Conservation (phyloP, 495 filamentous ascomycete genomes). For the Hypoxylon intermedium region DNA sequence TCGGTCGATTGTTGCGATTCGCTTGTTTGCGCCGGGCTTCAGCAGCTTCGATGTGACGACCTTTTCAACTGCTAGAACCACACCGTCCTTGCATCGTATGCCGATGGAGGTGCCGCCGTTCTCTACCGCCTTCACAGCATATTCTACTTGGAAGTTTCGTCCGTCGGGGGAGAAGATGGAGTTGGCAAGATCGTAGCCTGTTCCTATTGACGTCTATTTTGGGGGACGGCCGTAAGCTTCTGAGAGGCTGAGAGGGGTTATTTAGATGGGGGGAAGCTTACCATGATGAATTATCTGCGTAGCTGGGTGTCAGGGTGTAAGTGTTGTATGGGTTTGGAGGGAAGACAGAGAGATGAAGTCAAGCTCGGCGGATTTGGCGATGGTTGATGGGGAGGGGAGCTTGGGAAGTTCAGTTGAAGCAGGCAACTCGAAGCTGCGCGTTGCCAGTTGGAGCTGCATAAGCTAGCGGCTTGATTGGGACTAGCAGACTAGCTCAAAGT, state of each 20-base stretch:
- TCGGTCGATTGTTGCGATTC: constrained; percentile 91
- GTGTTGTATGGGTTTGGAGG: background rate
- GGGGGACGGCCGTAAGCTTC: constrained; percentile 7
- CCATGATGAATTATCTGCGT: constrained; percentile 31
- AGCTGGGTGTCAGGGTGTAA: background rate
- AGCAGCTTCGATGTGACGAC: constrained; percentile 93
- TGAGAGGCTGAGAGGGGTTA: background rate
- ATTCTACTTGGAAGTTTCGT: constrained; percentile 99
- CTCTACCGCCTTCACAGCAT: constrained; percentile 97
- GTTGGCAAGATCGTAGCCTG: constrained; percentile 98
- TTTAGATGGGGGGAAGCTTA: constrained; percentile 20
- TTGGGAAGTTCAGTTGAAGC: constrained; percentile 37
- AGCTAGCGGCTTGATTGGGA: background rate
- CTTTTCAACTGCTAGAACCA: constrained; percentile 96
- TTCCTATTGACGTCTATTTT: constrained; percentile 94
- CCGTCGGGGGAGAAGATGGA: constrained; percentile 99
- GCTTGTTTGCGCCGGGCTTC: constrained; percentile 92
- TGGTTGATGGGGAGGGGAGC: constrained; percentile 20
- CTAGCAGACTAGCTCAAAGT: background rate
- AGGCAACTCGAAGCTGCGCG: constrained; percentile 57
- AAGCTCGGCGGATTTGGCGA: constrained; percentile 34
- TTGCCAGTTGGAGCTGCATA: constrained; percentile 35
- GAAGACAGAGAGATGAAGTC: constrained; percentile 6
- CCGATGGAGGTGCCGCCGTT: constrained; percentile 97
- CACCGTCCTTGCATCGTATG: constrained; percentile 95